A percentile compares a stretch with the other conserved stretches of the same genome.
phyloP scores from a whole-genome alignment of 2,329 filamentous ascomycete species.

The Juglanconis sp. region DNA sequence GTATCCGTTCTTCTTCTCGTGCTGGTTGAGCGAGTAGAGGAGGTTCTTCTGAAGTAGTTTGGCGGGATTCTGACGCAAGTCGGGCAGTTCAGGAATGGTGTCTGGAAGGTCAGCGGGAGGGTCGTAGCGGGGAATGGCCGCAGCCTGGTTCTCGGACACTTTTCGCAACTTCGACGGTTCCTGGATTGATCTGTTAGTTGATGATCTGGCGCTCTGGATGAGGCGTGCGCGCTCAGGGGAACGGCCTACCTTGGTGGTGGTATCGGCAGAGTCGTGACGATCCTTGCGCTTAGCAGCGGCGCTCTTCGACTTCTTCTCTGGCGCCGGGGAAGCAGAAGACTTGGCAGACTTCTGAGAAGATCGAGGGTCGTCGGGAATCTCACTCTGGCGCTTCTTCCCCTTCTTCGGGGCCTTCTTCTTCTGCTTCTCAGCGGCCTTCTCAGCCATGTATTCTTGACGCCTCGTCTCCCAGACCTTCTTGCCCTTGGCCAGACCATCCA shows the following conservation, averaged over 20 bases:
- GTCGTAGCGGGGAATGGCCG: conserved; percentile 39
- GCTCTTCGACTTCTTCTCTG: conserved; percentile 43
- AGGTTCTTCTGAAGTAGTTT: conserved; percentile 70
- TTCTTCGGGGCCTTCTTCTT: conserved; percentile 55
- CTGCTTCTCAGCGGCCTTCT: conserved; percentile 58
- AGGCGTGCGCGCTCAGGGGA: background rate
- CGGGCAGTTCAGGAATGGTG: conserved; percentile 54
- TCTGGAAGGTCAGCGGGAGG: conserved; percentile 50
- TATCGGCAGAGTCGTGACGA: conserved; percentile 54
- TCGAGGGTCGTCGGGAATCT: conserved; percentile 43
- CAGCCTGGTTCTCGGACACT: conserved; percentile 47
- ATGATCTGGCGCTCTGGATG: background rate
- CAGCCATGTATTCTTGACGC: conserved; percentile 60
- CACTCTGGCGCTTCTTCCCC: conserved; percentile 65
- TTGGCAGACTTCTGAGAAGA: conserved; percentile 37
- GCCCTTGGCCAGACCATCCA: conserved; percentile 74
- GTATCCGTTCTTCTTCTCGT: conserved; percentile 64
- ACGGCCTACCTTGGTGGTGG: conserved; percentile 45
- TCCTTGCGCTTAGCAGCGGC: conserved; percentile 53
- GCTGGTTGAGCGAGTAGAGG: conserved; percentile 59
- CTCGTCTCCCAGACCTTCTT: conserved; percentile 83
- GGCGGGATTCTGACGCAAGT: conserved; percentile 65
- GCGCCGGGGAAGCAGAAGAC: conserved; percentile 33
- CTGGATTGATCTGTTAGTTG: conserved; percentile 25
- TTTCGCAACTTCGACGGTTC: conserved; percentile 52